phyloP scores from a whole-genome alignment of 768 basidiomycete genomes.

The Leucocoprinus sp. region DNA sequence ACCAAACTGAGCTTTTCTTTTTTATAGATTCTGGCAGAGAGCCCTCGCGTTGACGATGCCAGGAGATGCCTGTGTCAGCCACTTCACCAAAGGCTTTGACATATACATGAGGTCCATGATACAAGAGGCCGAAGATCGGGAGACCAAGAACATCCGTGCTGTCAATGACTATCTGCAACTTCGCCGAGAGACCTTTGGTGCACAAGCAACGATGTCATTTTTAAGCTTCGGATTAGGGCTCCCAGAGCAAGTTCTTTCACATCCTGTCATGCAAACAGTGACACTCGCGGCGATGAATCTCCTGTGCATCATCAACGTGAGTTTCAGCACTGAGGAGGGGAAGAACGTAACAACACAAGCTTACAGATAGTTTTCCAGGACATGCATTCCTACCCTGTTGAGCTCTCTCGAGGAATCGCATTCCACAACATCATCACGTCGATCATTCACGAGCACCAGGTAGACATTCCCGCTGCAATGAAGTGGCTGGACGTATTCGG shows the following conservation, averaged over 20 bases:
- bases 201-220: conserved; percentile 13
- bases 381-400: conserved; percentile 16
- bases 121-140: conserved; percentile 15
- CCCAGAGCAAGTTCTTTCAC: too few relatives aligned
- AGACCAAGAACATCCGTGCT: conserved; percentile 5
- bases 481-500: conserved; percentile 12
- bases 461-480: conserved; percentile 13
- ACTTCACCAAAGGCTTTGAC: conserved; percentile 14
- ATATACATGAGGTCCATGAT: conserved; percentile 15
- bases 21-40: too few relatives aligned
- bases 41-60: too few relatives aligned
- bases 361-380: conserved; percentile 13
- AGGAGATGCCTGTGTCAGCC: conserved; percentile 11
- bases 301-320: conserved; percentile 15
- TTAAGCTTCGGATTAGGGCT: conserved; percentile 15
- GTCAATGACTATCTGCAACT: conserved; percentile 14
- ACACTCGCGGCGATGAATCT: conserved; percentile 14
- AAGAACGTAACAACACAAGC: too few relatives aligned
- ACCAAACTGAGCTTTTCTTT: too few relatives aligned
- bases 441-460: conserved; percentile 13
- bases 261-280: too few relatives aligned
- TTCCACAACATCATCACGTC: conserved; percentile 17
- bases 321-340: background rate
- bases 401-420: conserved; percentile 14
- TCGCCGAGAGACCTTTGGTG: conserved; percentile 16